Percentiles rank a stretch among this genome's conserved stretches.
Conservation (phyloP, 2,329 filamentous ascomycete species). For the Hysterium pulicare region DNA sequence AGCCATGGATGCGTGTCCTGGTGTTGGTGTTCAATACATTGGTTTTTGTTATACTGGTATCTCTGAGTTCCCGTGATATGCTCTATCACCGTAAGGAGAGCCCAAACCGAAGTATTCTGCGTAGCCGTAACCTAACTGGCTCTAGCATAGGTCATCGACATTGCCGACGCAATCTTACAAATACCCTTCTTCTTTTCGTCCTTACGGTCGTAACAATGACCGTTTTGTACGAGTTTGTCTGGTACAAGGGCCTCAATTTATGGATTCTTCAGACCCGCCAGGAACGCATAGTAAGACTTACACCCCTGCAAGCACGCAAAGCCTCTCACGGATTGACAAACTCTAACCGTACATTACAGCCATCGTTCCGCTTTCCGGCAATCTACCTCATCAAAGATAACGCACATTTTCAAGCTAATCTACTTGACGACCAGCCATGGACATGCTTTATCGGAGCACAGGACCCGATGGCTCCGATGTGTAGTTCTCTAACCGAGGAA, state of each 20-base stretch:
- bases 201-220: not conserved
- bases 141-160: not conserved
- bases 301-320: not conserved
- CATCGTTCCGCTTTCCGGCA: not conserved
- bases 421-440: not conserved
- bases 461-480: not conserved
- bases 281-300: not conserved
- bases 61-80: not conserved
- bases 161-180: not conserved
- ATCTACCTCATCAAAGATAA: not conserved
- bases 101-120: not conserved
- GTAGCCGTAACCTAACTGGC: not conserved
- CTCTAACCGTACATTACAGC: not conserved
- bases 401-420: not conserved
- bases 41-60: not conserved
- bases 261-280: not conserved
- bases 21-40: not conserved
- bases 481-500: not conserved
- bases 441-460: not conserved
- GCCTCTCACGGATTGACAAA: not conserved
- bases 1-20: not conserved
- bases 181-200: not conserved
- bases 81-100: not conserved
- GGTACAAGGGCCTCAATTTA: not conserved
- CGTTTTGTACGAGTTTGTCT: not conserved